Evolutionary conservation across 78 protist species (phyloP).

Genomic region (Dictyostelium intermedium): DNA sequence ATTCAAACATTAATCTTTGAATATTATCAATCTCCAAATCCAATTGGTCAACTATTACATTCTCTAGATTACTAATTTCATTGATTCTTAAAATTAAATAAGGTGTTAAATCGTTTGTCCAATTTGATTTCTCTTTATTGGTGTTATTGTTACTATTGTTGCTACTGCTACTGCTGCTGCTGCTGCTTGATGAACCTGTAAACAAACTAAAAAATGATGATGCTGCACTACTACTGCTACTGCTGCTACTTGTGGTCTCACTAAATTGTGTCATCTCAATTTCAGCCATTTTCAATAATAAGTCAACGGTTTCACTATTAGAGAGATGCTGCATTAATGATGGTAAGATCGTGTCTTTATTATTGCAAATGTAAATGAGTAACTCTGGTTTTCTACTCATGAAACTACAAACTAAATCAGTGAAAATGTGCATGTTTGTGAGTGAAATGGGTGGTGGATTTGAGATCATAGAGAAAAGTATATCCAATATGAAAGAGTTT

Average conservation of each 20-base stretch:
- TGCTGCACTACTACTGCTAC: neutral
- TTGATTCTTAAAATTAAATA: constrained; percentile 54
- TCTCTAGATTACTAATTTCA: constrained; percentile 47
- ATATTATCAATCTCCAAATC: constrained; percentile 65
- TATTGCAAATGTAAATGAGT: constrained; percentile 28
- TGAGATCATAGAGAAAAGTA: constrained; percentile 17
- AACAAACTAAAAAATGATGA: constrained; percentile 19
- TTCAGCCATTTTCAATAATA: constrained; percentile 57
- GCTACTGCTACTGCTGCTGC: neutral
- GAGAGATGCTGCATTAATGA: constrained; percentile 28
- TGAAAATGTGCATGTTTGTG: constrained; percentile 54
- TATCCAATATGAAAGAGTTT: constrained; percentile 29
- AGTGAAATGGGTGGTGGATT: constrained; percentile 38
- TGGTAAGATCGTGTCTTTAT: constrained; percentile 44
- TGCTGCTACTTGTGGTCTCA: neutral
- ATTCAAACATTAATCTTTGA: constrained; percentile 5
- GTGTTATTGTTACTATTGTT: neutral
- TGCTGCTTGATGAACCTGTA: neutral
- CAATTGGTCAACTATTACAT: neutral
- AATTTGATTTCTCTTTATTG: constrained; percentile 35
- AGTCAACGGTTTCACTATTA: constrained; percentile 27
- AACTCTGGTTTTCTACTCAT: constrained; percentile 50
- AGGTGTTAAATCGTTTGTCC: constrained; percentile 57
- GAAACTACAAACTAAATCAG: neutral
- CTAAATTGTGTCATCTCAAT: constrained; percentile 51